These are phyloP conservation scores for Neocallimastix lanati DNA, from an alignment of 192 early-diverging fungal genomes.

Conservation along the genomic window DNA sequence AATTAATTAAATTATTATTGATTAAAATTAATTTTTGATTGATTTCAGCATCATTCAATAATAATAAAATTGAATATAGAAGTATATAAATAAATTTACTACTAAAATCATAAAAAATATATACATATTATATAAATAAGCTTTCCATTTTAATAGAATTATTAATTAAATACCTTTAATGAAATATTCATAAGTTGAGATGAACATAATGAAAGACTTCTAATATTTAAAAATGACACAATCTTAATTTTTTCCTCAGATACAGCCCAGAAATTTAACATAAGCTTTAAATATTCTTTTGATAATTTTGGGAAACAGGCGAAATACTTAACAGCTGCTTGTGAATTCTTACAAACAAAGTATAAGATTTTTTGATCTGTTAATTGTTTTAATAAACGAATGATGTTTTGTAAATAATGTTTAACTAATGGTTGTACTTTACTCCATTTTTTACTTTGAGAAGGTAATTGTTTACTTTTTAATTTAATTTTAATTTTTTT, in stretches of 20 bases:
- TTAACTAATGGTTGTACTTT: slow-evolving; percentile 58
- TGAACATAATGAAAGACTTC: slow-evolving; percentile 38
- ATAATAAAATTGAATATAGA: too few relatives aligned
- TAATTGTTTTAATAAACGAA: slow-evolving; percentile 61
- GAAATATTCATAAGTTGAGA: slow-evolving; percentile 3
- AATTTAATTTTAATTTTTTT: too few relatives aligned
- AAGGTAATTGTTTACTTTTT: background rate
- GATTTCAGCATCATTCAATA: too few relatives aligned
- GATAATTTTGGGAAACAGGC: slow-evolving; percentile 60
- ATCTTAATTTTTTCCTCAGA: slow-evolving; percentile 56
- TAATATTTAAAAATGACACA: slow-evolving; percentile 65
- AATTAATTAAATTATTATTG: too few relatives aligned
- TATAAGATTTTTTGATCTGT: slow-evolving; percentile 69
- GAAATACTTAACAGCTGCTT: slow-evolving; percentile 55
- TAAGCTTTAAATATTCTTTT: slow-evolving; percentile 64
- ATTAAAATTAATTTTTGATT: too few relatives aligned
- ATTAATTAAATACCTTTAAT: background rate
- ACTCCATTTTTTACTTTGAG: slow-evolving; percentile 37
- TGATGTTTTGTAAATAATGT: slow-evolving; percentile 54
- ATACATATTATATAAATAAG: too few relatives aligned
- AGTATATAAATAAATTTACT: too few relatives aligned
- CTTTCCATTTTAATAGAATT: too few relatives aligned
- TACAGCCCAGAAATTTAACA: slow-evolving; percentile 43
- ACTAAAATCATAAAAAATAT: too few relatives aligned
- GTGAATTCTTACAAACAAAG: slow-evolving; percentile 66